phyloP scores from a whole-genome alignment of 441 rosid species.

The Adansonia madagascariensis region DNA sequence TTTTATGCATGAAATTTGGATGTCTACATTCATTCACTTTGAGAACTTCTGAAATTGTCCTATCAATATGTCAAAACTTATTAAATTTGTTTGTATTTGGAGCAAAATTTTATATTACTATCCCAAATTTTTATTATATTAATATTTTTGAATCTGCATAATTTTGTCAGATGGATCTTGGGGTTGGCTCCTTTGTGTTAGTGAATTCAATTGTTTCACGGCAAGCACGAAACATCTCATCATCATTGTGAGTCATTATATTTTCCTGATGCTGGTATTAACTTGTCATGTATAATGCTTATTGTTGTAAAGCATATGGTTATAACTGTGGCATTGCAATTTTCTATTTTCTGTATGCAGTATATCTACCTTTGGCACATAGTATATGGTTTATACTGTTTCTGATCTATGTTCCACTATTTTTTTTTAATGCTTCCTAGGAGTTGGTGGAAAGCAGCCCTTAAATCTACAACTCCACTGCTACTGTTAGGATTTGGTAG shows the following conservation, averaged over 20 bases:
- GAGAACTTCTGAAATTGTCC: conserved; percentile 3
- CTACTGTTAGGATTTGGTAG: conserved; percentile 74
- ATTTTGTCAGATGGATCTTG: conserved; percentile 85
- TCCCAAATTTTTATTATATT: not conserved
- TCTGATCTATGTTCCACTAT: conserved; percentile 5
- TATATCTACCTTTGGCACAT: not conserved
- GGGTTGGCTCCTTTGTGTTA: conserved; percentile 90
- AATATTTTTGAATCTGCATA: conserved; percentile 1
- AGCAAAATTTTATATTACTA: not conserved
- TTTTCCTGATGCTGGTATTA: conserved; percentile 13
- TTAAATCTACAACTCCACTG: conserved; percentile 64
- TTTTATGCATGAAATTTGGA: not conserved
- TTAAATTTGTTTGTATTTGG: not conserved
- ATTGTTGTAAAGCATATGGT: conserved; percentile 3
- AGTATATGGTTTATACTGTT: not conserved
- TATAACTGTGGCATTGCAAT: not conserved
- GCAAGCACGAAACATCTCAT: conserved; percentile 71
- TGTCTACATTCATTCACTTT: conserved; percentile 8
- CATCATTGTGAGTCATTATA: conserved; percentile 52
- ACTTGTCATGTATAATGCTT: conserved; percentile 8
- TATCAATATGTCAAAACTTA: not conserved
- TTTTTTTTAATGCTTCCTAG: conserved; percentile 36
- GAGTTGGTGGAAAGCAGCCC: conserved; percentile 64
- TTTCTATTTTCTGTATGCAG: not conserved
- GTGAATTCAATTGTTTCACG: conserved; percentile 82